Conservation (phyloP, 345 rosid species). For the Populus davidiana region DNA sequence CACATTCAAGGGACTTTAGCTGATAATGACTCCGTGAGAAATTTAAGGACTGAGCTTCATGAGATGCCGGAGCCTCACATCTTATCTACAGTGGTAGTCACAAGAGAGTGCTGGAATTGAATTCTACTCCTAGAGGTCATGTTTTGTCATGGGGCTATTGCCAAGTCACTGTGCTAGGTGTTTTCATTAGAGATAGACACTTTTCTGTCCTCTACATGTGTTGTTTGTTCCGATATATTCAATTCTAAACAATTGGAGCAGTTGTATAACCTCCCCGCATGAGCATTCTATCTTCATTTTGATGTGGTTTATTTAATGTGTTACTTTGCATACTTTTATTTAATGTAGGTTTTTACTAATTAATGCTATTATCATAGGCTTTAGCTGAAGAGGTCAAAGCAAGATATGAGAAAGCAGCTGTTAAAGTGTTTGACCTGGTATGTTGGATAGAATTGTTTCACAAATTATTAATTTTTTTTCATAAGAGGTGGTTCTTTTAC, state of each 20-base stretch:
- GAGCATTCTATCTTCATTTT: not conserved
- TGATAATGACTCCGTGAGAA: not conserved
- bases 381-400: slow-evolving; percentile 35
- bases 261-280: not conserved
- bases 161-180: not conserved
- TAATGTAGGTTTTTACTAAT: not conserved
- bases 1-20: not conserved
- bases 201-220: not conserved
- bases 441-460: not conserved
- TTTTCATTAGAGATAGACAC: not conserved
- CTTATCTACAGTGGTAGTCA: not conserved
- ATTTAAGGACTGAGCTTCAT: not conserved
- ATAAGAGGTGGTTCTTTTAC: too few relatives aligned
- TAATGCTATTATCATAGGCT: slow-evolving; percentile 13
- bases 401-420: slow-evolving; percentile 29
- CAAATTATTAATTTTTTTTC: too few relatives aligned
- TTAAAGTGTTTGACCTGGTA: slow-evolving; percentile 36
- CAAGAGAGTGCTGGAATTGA: not conserved
- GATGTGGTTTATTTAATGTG: not conserved
- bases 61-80: not conserved
- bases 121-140: not conserved
- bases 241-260: not conserved
- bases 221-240: not conserved
- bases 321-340: not conserved
- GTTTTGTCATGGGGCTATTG: not conserved